These are phyloP conservation scores for Gossypium lobatum DNA, from an alignment of 441 rosid species.

Conservation along the genomic window DNA sequence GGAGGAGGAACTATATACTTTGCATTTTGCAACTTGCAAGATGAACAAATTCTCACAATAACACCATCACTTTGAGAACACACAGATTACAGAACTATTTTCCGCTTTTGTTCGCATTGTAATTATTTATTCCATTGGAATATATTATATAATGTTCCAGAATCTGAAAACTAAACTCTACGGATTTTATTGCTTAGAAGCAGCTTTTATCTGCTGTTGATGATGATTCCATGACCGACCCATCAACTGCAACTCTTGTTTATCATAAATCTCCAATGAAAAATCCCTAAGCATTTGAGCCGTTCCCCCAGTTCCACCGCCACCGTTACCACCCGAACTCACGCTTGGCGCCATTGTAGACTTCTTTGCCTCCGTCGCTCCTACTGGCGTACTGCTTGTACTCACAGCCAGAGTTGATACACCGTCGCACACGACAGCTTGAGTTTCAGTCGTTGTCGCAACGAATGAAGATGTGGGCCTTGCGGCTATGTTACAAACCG, in stretches of 20 bases:
- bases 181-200: not conserved
- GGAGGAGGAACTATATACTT: not conserved
- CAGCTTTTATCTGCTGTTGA: not conserved
- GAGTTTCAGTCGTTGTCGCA: constrained; percentile 9
- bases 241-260: constrained; percentile 45
- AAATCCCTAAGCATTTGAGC: constrained; percentile 44
- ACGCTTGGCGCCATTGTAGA: constrained; percentile 46
- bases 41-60: not conserved
- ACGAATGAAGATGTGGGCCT: constrained; percentile 34
- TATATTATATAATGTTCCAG: not conserved
- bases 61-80: not conserved
- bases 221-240: constrained; percentile 17
- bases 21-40: constrained; percentile 5
- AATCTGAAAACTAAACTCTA: not conserved
- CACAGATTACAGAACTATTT: not conserved
- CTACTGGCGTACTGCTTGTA: constrained; percentile 24
- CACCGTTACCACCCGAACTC: constrained; percentile 19
- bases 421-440: not conserved
- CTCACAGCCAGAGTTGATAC: constrained; percentile 22
- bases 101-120: not conserved
- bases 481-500: constrained; percentile 32
- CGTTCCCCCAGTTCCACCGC: constrained; percentile 19
- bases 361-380: constrained; percentile 32
- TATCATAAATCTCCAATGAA: constrained; percentile 45
- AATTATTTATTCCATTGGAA: not conserved